Evolutionary conservation across 2,329 filamentous ascomycete species (phyloP).

Genomic region (Hypomyces perniciosus): DNA sequence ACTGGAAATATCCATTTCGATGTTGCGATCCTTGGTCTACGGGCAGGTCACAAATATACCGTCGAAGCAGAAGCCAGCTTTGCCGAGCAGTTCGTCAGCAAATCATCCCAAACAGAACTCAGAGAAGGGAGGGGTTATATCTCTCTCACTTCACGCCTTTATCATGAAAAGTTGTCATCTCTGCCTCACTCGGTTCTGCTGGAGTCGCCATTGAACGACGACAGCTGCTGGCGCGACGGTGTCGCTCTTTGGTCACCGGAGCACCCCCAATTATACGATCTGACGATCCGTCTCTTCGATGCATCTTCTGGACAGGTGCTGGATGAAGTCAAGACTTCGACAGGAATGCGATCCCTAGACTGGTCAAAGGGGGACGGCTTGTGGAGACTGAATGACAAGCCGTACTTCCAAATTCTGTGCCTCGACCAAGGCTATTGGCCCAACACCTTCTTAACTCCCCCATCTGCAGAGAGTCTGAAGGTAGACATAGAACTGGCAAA

Average conservation of each 20-base stretch:
- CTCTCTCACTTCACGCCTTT: constrained; percentile 28
- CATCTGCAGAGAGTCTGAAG: constrained; percentile 39
- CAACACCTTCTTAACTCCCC: constrained; percentile 53
- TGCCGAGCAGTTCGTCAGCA: constrained; percentile 41
- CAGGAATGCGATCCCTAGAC: constrained; percentile 54
- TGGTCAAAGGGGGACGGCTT: constrained; percentile 54
- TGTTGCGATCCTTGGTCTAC: constrained; percentile 44
- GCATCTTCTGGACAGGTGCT: constrained; percentile 31
- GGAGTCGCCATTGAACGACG: constrained; percentile 30
- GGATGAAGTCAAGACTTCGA: constrained; percentile 54
- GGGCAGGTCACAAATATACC: constrained; percentile 38
- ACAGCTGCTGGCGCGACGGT: constrained; percentile 43
- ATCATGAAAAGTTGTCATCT: constrained; percentile 32
- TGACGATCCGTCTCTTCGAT: constrained; percentile 48
- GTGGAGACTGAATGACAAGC: constrained; percentile 52
- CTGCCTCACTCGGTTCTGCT: constrained; percentile 32
- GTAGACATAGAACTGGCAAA: constrained; percentile 51
- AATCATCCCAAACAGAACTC: constrained; percentile 15
- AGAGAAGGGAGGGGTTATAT: neutral
- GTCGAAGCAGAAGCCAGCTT: constrained; percentile 51
- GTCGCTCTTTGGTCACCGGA: constrained; percentile 59
- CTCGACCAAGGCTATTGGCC: constrained; percentile 62
- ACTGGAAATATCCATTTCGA: constrained; percentile 44
- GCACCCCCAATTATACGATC: constrained; percentile 49
- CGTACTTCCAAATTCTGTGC: constrained; percentile 54